Percentiles rank a stretch among this genome's conserved stretches.
Evolutionary conservation across 148 eudicot species (phyloP).

Genomic region (Bassia scoparia): DNA sequence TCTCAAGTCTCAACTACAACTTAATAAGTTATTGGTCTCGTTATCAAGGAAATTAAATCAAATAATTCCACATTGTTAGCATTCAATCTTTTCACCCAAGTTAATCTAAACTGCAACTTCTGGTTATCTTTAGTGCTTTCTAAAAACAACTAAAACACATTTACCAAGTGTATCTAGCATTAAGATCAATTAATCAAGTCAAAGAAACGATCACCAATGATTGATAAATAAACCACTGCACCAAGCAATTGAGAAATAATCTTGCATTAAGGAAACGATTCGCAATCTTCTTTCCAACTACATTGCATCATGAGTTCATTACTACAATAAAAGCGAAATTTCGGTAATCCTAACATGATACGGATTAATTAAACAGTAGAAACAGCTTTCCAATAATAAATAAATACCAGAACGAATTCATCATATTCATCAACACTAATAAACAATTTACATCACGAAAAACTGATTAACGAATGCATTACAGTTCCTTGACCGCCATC

Average conservation of each 20-base stretch:
- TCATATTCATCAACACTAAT: no score
- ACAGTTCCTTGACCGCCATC: slow-evolving; percentile 98
- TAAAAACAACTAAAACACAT: no score
- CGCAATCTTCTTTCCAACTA: no score
- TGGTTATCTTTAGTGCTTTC: not conserved
- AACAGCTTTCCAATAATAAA: not conserved
- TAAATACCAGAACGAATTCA: no score
- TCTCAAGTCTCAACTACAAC: not conserved
- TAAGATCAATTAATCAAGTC: not conserved
- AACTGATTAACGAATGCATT: slow-evolving; percentile 10
- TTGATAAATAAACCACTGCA: not conserved
- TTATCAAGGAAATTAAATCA: no score
- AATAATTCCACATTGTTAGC: no score
- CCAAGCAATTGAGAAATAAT: no score
- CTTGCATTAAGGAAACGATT: no score
- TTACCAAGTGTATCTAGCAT: not conserved
- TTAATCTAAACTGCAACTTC: not conserved
- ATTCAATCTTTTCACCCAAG: not conserved
- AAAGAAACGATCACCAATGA: not conserved
- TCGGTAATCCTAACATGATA: not conserved
- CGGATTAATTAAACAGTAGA: not conserved
- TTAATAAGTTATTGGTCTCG: no score
- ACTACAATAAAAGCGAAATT: not conserved
- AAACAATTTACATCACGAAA: not conserved
- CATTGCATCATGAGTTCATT: not conserved